Evolutionary conservation across 1,284 basidiomycete genomes (phyloP).

Genomic region (Vanrija sp.): DNA sequence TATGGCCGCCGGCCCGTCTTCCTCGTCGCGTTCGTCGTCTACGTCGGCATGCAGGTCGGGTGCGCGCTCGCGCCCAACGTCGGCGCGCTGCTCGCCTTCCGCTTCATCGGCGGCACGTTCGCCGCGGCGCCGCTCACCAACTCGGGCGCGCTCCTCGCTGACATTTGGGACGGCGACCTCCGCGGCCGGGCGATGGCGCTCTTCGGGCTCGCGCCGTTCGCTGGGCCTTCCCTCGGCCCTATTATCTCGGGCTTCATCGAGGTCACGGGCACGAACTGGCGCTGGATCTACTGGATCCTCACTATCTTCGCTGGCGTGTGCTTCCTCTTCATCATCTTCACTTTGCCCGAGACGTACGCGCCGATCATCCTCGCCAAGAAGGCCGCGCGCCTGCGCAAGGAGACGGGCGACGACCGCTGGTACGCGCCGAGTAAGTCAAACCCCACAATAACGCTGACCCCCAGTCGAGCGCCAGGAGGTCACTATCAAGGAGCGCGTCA

Average conservation of each 20-base stretch:
- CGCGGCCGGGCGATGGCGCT: slow-evolving; percentile 66
- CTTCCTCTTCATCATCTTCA: slow-evolving; percentile 55
- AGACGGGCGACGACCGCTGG: slow-evolving; percentile 64
- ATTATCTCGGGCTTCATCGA: slow-evolving; percentile 60
- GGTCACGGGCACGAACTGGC: slow-evolving; percentile 48
- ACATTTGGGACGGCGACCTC: slow-evolving; percentile 62
- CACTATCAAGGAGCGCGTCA: slow-evolving; percentile 38
- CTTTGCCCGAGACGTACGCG: slow-evolving; percentile 69
- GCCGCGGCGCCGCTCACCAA: slow-evolving; percentile 52
- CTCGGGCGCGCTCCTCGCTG: slow-evolving; percentile 55
- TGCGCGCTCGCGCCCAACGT: slow-evolving; percentile 62
- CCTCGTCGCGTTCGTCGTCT: slow-evolving; percentile 62
- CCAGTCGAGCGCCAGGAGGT: slow-evolving; percentile 15
- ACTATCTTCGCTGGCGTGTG: slow-evolving; percentile 57
- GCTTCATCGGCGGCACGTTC: slow-evolving; percentile 65
- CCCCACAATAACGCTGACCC: neutral
- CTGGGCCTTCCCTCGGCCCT: slow-evolving; percentile 58
- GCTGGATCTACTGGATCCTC: slow-evolving; percentile 65
- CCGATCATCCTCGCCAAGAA: slow-evolving; percentile 56
- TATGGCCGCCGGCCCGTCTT: slow-evolving; percentile 61
- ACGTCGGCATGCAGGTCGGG: slow-evolving; percentile 58
- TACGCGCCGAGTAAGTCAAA: slow-evolving; percentile 50
- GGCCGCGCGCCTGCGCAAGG: slow-evolving; percentile 53
- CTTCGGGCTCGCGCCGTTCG: slow-evolving; percentile 71
- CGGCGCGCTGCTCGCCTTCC: slow-evolving; percentile 60